Base-by-base conservation (phyloP, 2,329 filamentous ascomycete genomes). In the Zopfia rhizophila region DNA sequence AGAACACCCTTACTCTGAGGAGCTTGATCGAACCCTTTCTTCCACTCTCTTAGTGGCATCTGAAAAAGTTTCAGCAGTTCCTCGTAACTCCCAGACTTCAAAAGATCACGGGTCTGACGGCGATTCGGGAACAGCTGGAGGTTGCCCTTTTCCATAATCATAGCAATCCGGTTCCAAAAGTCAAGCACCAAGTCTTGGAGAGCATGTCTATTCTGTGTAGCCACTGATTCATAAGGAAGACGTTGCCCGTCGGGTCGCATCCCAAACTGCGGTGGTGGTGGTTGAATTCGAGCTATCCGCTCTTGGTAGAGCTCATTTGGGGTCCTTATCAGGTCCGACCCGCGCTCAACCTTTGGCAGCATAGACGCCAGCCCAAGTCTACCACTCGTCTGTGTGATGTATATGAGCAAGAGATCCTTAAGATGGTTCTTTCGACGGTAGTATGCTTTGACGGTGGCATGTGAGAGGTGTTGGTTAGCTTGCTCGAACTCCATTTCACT, bases 121-220 rank as follows among this genome's bases (percentile, higher is more conserved):
- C 90, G 87, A 12, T 91, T 95, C 19, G 87, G 84, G 72, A 97
- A 99, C 3, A 99, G 79, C 57, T 88, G 85, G 64, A 95, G 86
- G 63, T 97, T 97, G 39, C 90, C 91, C 57, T 88, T 81, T 61
- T 96, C 89, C 88, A 97, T 96, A 51, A 93, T 85, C 60, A 91
- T 89, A 55, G 91, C 96, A 61, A 99, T 91, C 22, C 91, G 90
- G 4, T 92, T 87, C 94, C 94, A 99, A 69, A 91, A 95, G 71
- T 96, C 89, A 45, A 86, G 78, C 60, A 85, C 83, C 22, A 77
- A 70, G 56, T 86, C 83, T 48, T 84, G 75, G 2, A 71, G 56
- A 11, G 65, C 68, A 48, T 72, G 67, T 3, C 68, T 63, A 45
- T 69, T 61, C 39, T 72, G 67, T 7, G 65, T 67, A 1, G 66